Evolutionary conservation across 2,329 filamentous ascomycete genomes (phyloP), one percentile per base, ranked within the genome.

Genomic region (Talaromyces sp.): DNA sequence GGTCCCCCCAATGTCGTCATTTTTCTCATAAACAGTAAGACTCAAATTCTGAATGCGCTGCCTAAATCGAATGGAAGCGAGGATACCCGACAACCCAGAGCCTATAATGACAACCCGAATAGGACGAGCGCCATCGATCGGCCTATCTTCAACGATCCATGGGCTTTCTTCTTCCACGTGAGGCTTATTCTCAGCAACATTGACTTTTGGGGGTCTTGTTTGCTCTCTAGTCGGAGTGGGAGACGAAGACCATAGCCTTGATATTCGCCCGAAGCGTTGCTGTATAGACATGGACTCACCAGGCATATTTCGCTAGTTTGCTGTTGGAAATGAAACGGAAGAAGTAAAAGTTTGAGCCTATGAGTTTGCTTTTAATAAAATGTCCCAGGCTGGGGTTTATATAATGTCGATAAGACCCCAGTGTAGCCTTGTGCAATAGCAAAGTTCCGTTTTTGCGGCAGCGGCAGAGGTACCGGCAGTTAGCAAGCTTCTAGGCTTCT

Each of bases 71-170:
- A 66, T 64, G 19, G 62, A 64, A 6, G 64, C 60, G 11, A 67
- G 58, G 11, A 68, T 64, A n/a, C 68, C 66, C 31, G 64, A 64
- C 13, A 68, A 26, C 19, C 67, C 67, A 6, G 64, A 62, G 6
- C 66, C 65, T 43, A 68, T 65, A 19, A 65, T 59, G 19, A 63
- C 61, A 14, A 68, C 67, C 49, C 59, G 59, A 52, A 68, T 56
- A 6, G 58, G 62, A 58, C 66, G 61, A 26, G 56, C 49, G 13
- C 63, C 63, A 56, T 69, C 65, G 38, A 69, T 62, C 17, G 61
- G 55, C 38, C 63, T 64, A 55, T 65, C 60, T 26, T 62, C 56
- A 29, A 62, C 41, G 14, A 62, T 59, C 51, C 56, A 61, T 50
- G 55, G 46, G 11, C 2, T 35, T 35, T 57, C 51, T 19, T 57